Base-by-base conservation (phyloP, 345 rosid genomes). In the Mercurialis annua region DNA sequence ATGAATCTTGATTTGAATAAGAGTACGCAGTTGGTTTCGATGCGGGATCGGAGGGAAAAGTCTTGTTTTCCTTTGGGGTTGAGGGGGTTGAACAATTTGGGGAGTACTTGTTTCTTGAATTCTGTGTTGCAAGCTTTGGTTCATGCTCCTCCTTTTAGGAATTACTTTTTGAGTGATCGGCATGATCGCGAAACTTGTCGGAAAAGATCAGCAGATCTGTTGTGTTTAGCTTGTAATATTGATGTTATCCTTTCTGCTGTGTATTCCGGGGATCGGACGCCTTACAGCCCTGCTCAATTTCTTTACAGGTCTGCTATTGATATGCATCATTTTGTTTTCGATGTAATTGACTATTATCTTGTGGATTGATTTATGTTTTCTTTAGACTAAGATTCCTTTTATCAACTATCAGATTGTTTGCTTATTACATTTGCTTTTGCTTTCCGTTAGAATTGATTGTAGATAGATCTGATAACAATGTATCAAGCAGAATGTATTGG, bases 1-100 rank as follows among this genome's bases (percentile, higher is more conserved):
- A 42, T 78, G 40, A 81, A 72, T 66, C 73, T 76, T 75, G 95
- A 90, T 64, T 80, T 77, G 70, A 81, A 77, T 65, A 85, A 78
- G 38, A 71, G 84, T 1, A 84, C 80, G 47, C 77, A 77, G 59
- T 17, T 67, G 59, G 73, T 50, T 40, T 74, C 33, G 6, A 27
- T 49, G 69, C 47, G 64, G 53, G 69, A 68, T 68, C 64, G 68
- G 27, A 73, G 72, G 65, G 77, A 59, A 18, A 73, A 73, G 38
- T 73, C 77, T 4, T 73, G 77, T 34, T 73, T 67, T 68, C 72
- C 77, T 8, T 34, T 50, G 61, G 78, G 78, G 49, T 68, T 74
- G 62, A 74, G 78, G 43, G 78, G 78, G 10, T 57, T 74, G 73
- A 74, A 69, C 65, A 74, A 74, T 56, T 64, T 73, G 65, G 77